Base-by-base conservation (phyloP, 176 grass and related monocot genomes). In the Elaeis guineensis region DNA sequence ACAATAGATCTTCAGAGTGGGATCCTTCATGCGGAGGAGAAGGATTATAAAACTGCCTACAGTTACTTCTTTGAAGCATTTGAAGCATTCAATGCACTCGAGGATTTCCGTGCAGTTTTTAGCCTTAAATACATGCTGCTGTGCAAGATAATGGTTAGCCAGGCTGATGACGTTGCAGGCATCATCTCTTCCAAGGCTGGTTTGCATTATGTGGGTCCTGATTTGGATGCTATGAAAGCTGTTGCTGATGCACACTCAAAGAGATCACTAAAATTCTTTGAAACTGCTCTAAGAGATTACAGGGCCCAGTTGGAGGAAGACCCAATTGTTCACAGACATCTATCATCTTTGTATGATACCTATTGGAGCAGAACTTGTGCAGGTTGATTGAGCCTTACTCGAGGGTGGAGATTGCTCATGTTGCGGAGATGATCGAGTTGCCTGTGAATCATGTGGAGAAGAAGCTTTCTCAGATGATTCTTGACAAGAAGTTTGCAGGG, bases 121-220 rank as follows among this genome's bases (percentile, higher is more conserved):
- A 78, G 86, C 66, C 72, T 95, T 25, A 95, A 95, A 54, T 95
- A 89, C 73, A 95, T 95, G 90, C 85, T 95, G 18, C 61, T 95
- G 55, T 95, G 85, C 76, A 95, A 95, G 79, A 95, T 89, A 35
- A 89, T 95, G 90, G 90, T 89, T 57, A 95, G 77, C 68, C 90
- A 95, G 25, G 82, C 90, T 63, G 85, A 95, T 71, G 90, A 95
- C 70, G 86, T 82, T 63, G 74, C 78, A 1, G 69, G 86, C 55
- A 90, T 90, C 65, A 90, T 90, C 20, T 85, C 81, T 18, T 85
- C 81, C 6, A 90, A 90, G 74, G 81, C 82, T 18, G 82, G 86
- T 56, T 66, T 90, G 74, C 82, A 85, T 48, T 90, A 90, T 72
- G 20, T 73, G 2, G 86, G 86, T 50, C 78, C 86, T 63, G 90